These are phyloP conservation scores for Amaranthus cruentus DNA, from an alignment of 148 eudicot genomes.

Conservation along the genomic window DNA sequence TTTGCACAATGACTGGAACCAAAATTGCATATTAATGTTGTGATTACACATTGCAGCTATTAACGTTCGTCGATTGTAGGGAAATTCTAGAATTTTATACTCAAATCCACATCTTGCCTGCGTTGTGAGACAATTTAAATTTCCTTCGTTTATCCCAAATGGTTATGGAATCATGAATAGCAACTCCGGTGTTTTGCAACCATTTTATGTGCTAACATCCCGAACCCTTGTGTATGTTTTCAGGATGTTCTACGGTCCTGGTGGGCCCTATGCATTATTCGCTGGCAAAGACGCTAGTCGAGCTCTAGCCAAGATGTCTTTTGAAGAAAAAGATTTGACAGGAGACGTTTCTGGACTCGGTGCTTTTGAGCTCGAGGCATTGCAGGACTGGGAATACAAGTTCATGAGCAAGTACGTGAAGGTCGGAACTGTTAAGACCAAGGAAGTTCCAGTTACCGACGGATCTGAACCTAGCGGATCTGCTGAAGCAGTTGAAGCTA, in stretches of 20 bases:
- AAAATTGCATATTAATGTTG: too few relatives aligned
- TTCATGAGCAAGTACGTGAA: slow-evolving; percentile 95
- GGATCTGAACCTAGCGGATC: slow-evolving; percentile 39
- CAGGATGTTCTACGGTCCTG: slow-evolving; percentile 98
- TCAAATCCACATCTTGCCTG: background rate
- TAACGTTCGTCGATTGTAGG: background rate
- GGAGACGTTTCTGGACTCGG: slow-evolving; percentile 83
- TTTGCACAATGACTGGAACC: too few relatives aligned
- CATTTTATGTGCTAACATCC: background rate
- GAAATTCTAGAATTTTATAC: background rate
- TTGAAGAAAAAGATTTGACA: slow-evolving; percentile 81
- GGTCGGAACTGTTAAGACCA: slow-evolving; percentile 68
- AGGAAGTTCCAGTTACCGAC: slow-evolving; percentile 37
- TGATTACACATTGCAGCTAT: background rate
- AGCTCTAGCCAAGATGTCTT: slow-evolving; percentile 98
- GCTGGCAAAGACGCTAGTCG: slow-evolving; percentile 97
- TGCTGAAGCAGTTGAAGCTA: slow-evolving; percentile 27
- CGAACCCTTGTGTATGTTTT: background rate
- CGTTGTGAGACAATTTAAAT: background rate
- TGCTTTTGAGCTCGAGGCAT: slow-evolving; percentile 81
- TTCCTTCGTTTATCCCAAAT: too few relatives aligned
- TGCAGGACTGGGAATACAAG: slow-evolving; percentile 98
- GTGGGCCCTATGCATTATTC: slow-evolving; percentile 92
- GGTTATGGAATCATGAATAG: too few relatives aligned
- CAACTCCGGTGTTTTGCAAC: too few relatives aligned